phyloP scores from a whole-genome alignment of 2,329 filamentous ascomycete genomes.

The Cordyceps fumosorosea region DNA sequence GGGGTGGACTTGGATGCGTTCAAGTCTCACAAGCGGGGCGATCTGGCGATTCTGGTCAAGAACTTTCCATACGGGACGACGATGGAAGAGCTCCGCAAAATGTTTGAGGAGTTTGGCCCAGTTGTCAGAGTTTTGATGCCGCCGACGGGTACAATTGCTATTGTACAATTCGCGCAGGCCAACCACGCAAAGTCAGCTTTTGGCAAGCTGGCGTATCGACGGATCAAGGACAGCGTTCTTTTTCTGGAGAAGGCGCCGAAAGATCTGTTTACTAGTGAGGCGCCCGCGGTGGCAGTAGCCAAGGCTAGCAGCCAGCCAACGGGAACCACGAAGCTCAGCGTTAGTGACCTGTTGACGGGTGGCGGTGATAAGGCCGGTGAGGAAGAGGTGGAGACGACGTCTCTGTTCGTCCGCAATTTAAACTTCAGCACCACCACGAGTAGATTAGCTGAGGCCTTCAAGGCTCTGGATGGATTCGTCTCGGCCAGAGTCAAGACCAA shows the following conservation, averaged over 20 bases:
- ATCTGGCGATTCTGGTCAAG: slow-evolving; percentile 84
- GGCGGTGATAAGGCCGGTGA: slow-evolving; percentile 44
- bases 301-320: slow-evolving; percentile 30
- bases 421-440: slow-evolving; percentile 83
- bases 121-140: slow-evolving; percentile 83
- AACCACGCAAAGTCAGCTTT: slow-evolving; percentile 80
- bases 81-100: slow-evolving; percentile 66
- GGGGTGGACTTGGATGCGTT: slow-evolving; percentile 91
- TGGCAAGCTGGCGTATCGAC: slow-evolving; percentile 76
- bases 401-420: slow-evolving; percentile 87
- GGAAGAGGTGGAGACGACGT: slow-evolving; percentile 57
- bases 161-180: slow-evolving; percentile 78
- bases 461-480: slow-evolving; percentile 77
- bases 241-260: slow-evolving; percentile 92
- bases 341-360: slow-evolving; percentile 60
- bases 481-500: slow-evolving; percentile 90
- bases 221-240: slow-evolving; percentile 82
- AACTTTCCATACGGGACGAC: slow-evolving; percentile 86
- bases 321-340: slow-evolving; percentile 56
- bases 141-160: slow-evolving; percentile 85
- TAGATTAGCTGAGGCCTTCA: slow-evolving; percentile 69
- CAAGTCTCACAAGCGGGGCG: slow-evolving; percentile 75
- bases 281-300: slow-evolving; percentile 15
- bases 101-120: slow-evolving; percentile 82
- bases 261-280: slow-evolving; percentile 55